phyloP scores from a whole-genome alignment of 176 grass and related monocot genomes.

The Dactylis glomerata region DNA sequence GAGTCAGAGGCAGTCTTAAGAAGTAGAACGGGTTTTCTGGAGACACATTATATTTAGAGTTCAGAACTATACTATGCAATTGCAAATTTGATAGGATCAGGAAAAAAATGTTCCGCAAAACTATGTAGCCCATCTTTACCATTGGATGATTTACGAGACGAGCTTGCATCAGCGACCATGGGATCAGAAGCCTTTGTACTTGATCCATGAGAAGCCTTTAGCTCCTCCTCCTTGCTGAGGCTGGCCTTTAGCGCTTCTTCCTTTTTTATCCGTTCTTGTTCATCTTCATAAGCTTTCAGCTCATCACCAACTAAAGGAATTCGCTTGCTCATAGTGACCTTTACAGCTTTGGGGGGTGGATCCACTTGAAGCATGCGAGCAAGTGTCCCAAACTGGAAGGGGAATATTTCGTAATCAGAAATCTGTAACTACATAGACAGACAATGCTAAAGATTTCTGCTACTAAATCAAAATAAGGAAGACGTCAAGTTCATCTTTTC shows the following conservation, averaged over 20 bases:
- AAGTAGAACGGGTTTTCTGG: background rate
- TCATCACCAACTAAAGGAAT: constrained; percentile 88
- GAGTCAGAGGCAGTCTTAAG: background rate
- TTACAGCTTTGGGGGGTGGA: constrained; percentile 93
- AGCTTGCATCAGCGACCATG: constrained; percentile 60
- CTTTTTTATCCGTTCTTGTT: constrained; percentile 78
- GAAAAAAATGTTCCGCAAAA: constrained; percentile 16
- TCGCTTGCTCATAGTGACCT: constrained; percentile 86
- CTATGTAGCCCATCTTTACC: constrained; percentile 36
- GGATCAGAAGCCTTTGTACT: constrained; percentile 61
- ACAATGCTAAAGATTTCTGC: constrained; percentile 1
- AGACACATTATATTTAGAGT: background rate
- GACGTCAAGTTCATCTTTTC: background rate
- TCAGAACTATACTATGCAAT: too few species aligned
- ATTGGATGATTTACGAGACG: constrained; percentile 60
- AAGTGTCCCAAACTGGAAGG: constrained; percentile 85
- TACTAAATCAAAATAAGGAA: background rate
- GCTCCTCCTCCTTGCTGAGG: constrained; percentile 71
- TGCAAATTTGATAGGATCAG: too few species aligned
- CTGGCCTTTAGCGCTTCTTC: constrained; percentile 71
- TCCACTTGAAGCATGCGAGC: constrained; percentile 99
- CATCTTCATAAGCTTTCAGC: constrained; percentile 87
- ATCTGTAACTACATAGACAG: background rate
- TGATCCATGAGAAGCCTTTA: constrained; percentile 57
- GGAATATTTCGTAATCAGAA: constrained; percentile 16